Conservation (phyloP, 257 asterid species). For the Rhazya stricta region DNA sequence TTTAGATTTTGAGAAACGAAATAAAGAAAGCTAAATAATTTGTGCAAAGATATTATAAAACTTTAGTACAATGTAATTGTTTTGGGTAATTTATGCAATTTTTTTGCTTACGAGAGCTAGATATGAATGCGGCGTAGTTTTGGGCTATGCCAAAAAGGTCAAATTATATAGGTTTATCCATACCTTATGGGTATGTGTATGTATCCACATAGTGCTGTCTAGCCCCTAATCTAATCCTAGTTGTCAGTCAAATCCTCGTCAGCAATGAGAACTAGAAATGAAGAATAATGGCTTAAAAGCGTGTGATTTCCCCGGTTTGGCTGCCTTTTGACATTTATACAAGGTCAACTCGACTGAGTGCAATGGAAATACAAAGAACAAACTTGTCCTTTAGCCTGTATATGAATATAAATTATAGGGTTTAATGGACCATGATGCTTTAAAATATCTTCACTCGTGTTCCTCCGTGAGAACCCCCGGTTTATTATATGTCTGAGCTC, state of each 20-base stretch:
- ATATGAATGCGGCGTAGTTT: too few relatives aligned
- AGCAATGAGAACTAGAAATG: background rate
- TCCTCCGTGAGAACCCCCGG: background rate
- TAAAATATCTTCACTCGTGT: conserved; percentile 2
- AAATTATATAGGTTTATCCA: background rate
- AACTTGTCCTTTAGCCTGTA: background rate
- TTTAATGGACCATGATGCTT: background rate
- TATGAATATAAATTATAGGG: conserved; percentile 2
- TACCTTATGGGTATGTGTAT: background rate
- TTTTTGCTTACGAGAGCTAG: too few relatives aligned
- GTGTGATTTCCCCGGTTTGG: background rate
- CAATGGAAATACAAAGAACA: background rate
- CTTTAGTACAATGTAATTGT: too few relatives aligned
- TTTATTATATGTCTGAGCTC: background rate
- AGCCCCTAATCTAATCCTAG: background rate
- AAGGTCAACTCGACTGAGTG: conserved; percentile 14
- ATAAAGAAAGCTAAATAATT: too few relatives aligned
- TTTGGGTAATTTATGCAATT: too few relatives aligned
- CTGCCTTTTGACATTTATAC: conserved; percentile 19
- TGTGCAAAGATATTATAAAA: too few relatives aligned
- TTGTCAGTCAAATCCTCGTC: conserved; percentile 2
- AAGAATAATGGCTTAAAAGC: background rate
- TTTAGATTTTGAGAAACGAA: too few relatives aligned
- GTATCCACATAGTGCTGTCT: background rate
- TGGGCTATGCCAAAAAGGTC: too few relatives aligned